Evolutionary conservation across 2,329 filamentous ascomycete genomes (phyloP).

Genomic region (Beauveria varroae): DNA sequence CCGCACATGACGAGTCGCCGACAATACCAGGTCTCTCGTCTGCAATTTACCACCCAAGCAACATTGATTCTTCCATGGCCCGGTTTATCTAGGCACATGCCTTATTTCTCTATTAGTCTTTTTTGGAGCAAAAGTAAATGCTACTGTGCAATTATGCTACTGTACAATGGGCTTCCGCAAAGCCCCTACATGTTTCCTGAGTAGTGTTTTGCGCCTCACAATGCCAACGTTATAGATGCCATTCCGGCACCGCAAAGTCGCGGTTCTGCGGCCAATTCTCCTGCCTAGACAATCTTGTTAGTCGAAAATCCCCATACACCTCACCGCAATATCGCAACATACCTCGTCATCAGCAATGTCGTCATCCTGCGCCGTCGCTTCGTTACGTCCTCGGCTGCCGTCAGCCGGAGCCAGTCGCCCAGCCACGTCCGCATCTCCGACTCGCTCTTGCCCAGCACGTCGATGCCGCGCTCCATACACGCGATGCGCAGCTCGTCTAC

Average conservation of each 20-base stretch:
- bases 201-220: neutral
- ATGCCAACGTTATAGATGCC: slow-evolving; percentile 26
- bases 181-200: neutral
- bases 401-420: slow-evolving; percentile 40
- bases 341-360: slow-evolving; percentile 35
- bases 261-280: slow-evolving; percentile 34
- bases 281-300: slow-evolving; percentile 20
- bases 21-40: no score
- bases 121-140: neutral
- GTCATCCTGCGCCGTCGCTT: slow-evolving; percentile 33
- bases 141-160: neutral
- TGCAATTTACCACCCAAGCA: neutral
- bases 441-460: slow-evolving; percentile 50
- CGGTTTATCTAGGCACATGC: neutral
- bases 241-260: slow-evolving; percentile 34
- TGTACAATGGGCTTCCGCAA: neutral
- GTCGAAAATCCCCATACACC: neutral
- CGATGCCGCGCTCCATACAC: slow-evolving; percentile 61
- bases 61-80: neutral
- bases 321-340: slow-evolving; percentile 14
- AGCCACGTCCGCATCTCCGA: slow-evolving; percentile 42
- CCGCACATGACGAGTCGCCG: no score
- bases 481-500: slow-evolving; percentile 61
- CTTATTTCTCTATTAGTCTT: neutral
- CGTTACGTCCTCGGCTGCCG: slow-evolving; percentile 28